Evolutionary conservation across 2,329 filamentous ascomycete species (phyloP), one percentile per base, ranked within the genome.

Genomic region (Colletotrichum shisoi): DNA sequence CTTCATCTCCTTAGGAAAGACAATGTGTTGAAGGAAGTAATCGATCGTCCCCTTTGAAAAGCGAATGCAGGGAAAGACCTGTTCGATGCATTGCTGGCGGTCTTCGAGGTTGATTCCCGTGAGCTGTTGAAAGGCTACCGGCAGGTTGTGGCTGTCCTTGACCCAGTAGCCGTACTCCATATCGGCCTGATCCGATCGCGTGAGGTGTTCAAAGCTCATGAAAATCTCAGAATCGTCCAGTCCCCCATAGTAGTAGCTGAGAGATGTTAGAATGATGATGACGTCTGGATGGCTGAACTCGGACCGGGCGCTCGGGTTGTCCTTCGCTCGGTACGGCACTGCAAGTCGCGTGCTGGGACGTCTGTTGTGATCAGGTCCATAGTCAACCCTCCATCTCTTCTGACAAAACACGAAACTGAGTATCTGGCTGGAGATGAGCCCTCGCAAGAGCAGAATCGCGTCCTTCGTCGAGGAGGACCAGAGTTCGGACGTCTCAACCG

Each of bases 361-460:
- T 2, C 85, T 74, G 0, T 68, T 71, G 0, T 71, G 67, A 71
- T 87, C 82, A 0, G 85, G 77, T 0, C 89, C 89, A 66, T 88
- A 92, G 61, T 90, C 83, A 0, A 92, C 88, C 3, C 84, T 76
- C 85, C 86, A 92, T 1, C 88, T 78, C 71, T 91, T 91, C 15
- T 83, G 75, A 0, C 76, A 74, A 0, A 91, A 76, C 0, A 78
- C 79, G 64, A 88, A 89, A 0, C 71, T 71, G 0, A 91, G 71
- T 0, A 91, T 77, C 0, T 86, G 83, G 0, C 79, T 75, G 0
- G 85, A 84, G 9, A 91, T 74, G 0, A 91, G 78, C 0, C 89
- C 83, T 27, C 85, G 78, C 0, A 89, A 71, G 1, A 87, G 74
- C 0, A 87, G 74, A 0, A 88, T 72, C 0, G 76, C 72, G 1